These are phyloP conservation scores for Leptographium radiaticola DNA, from an alignment of 2,329 filamentous ascomycete genomes.

Conservation along the genomic window DNA sequence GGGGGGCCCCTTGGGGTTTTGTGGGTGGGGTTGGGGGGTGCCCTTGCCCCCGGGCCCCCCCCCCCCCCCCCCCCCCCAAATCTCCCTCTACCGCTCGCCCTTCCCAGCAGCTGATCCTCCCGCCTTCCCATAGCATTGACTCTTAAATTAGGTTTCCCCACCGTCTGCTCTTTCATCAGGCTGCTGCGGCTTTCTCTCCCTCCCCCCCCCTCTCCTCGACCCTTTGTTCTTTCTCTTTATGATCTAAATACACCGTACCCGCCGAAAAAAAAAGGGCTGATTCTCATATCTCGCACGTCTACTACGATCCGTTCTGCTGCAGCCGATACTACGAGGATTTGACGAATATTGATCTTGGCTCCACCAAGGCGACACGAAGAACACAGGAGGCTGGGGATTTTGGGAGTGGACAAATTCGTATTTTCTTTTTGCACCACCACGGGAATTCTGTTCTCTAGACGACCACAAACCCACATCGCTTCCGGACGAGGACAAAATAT, in stretches of 20 bases:
- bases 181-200: background rate
- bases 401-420: background rate
- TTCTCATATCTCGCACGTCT: background rate
- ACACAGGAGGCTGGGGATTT: background rate
- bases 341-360: background rate
- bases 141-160: constrained; percentile 4
- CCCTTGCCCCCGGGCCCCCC: too few relatives aligned
- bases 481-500: background rate
- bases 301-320: background rate
- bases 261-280: background rate
- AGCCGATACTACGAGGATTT: too few relatives aligned
- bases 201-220: background rate
- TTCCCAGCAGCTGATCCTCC: background rate
- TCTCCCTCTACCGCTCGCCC: background rate
- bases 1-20: too few relatives aligned
- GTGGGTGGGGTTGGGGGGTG: too few relatives aligned
- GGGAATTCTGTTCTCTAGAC: constrained; percentile 1
- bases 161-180: background rate
- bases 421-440: background rate
- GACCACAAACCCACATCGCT: constrained; percentile 2
- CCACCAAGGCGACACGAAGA: background rate
- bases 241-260: background rate
- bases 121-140: background rate
- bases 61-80: background rate
- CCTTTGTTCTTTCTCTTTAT: background rate